Percentiles rank a stretch among this genome's conserved stretches.
phyloP scores from a whole-genome alignment of 805 yeast genomes.

The Starmerella apis region DNA sequence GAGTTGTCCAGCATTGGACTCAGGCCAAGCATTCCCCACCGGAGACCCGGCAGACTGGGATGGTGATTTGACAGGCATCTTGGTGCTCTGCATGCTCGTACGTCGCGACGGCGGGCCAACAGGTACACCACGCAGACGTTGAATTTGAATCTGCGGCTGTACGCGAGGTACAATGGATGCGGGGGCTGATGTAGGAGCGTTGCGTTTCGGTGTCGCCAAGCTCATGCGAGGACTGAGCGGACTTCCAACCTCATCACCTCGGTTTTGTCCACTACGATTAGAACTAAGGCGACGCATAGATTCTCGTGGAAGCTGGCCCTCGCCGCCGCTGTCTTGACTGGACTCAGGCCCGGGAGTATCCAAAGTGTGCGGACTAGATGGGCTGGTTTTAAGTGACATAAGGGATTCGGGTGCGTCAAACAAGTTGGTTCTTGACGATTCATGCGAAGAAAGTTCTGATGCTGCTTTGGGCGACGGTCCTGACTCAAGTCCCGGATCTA shows the following conservation, averaged over 20 bases:
- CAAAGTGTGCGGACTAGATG: background rate
- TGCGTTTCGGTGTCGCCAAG: background rate
- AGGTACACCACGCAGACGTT: slow-evolving; percentile 6
- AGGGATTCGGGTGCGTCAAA: background rate
- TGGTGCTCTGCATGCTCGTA: background rate
- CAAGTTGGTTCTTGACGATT: background rate
- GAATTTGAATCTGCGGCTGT: slow-evolving; percentile 5
- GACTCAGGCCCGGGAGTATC: background rate
- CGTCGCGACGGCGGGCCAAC: slow-evolving; percentile 1
- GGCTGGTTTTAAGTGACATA: background rate
- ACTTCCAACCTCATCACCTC: slow-evolving; percentile 2
- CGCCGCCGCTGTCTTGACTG: background rate
- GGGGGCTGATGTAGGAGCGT: slow-evolving; percentile 1
- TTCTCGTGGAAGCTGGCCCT: background rate
- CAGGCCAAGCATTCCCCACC: background rate
- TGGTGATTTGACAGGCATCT: background rate
- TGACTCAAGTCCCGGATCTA: background rate
- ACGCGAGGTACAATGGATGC: background rate
- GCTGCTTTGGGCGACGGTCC: too few relatives aligned
- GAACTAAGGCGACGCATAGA: background rate
- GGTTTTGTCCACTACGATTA: background rate
- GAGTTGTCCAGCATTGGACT: slow-evolving; percentile 4
- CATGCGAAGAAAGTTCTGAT: background rate
- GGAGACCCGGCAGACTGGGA: slow-evolving; percentile 5
- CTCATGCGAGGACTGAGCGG: background rate